A percentile compares a stretch with the other conserved stretches of the same genome.
Evolutionary conservation across 441 rosid species (phyloP).

Genomic region (Rhodomyrtus psidioides): DNA sequence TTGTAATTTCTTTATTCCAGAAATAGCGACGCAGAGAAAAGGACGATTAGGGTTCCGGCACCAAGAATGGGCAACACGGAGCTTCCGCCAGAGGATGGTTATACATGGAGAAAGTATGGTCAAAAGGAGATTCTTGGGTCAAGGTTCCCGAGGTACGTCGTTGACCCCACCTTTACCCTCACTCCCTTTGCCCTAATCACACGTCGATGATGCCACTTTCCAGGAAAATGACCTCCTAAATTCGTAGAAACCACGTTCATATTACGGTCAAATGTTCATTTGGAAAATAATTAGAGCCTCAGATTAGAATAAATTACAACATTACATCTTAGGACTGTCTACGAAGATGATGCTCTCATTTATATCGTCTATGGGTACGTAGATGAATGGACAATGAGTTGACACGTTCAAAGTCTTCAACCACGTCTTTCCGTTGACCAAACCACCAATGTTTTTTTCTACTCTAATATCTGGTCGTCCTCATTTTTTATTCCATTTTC

Average conservation of each 20-base stretch:
- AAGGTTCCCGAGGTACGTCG: slow-evolving; percentile 54
- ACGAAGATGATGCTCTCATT: background rate
- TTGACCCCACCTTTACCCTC: background rate
- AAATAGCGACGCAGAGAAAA: slow-evolving; percentile 23
- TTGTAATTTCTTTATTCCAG: slow-evolving; percentile 11
- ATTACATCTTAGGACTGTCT: background rate
- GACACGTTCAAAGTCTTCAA: slow-evolving; percentile 8
- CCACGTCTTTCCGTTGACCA: background rate
- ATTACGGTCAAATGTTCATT: background rate
- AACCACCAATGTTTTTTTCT: background rate
- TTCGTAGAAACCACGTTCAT: background rate
- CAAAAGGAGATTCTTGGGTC: slow-evolving; percentile 84
- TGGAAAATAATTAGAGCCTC: background rate
- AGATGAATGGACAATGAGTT: background rate
- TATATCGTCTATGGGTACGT: background rate
- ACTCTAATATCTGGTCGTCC: background rate
- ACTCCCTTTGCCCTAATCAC: background rate
- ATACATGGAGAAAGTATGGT: slow-evolving; percentile 87
- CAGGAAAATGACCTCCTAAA: background rate
- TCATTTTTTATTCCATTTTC: background rate
- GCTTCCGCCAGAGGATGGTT: slow-evolving; percentile 76
- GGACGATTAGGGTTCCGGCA: slow-evolving; percentile 37
- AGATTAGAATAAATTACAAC: background rate
- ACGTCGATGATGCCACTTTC: background rate
- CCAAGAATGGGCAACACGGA: slow-evolving; percentile 58